A percentile compares a stretch with the other conserved stretches of the same genome.
Evolutionary conservation across 768 basidiomycete species (phyloP).

Genomic region (Lactarius psammicola): DNA sequence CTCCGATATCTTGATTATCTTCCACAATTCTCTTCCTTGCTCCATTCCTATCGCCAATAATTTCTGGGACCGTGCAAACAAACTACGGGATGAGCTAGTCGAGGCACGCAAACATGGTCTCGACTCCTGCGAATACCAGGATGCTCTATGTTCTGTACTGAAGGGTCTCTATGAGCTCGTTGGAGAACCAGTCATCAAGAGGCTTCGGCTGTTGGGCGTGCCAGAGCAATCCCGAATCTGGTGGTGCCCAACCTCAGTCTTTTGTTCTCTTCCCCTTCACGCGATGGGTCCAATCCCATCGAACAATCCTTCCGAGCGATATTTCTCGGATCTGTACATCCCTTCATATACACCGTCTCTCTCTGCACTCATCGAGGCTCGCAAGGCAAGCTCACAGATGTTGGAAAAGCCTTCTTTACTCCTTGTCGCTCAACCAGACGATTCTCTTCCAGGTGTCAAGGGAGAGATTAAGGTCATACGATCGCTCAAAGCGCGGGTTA

Average conservation of each 20-base stretch:
- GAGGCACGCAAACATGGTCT: neutral
- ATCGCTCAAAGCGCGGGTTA: neutral
- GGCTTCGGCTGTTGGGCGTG: neutral
- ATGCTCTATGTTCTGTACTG: neutral
- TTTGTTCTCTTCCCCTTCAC: conserved; percentile 10
- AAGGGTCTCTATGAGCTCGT: neutral
- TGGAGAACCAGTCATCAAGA: neutral
- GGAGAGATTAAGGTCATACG: neutral
- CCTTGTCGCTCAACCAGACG: neutral
- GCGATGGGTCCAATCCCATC: conserved; percentile 15
- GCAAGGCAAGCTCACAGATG: too few relatives aligned
- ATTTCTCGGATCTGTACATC: conserved; percentile 12
- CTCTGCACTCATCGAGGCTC: conserved; percentile 12
- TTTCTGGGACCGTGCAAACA: neutral
- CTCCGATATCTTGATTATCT: conserved; percentile 8
- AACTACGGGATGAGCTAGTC: neutral
- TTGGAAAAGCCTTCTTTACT: neutral
- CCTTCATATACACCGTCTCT: conserved; percentile 5
- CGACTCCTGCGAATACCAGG: neutral
- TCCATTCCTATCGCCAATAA: neutral
- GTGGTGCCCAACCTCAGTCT: conserved; percentile 1
- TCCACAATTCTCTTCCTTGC: neutral
- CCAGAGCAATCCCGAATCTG: conserved; percentile 11
- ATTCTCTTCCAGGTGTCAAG: neutral
- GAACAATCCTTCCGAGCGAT: neutral